A percentile compares a stretch with the other conserved stretches of the same genome.
These are phyloP conservation scores for Kodamaea lidongshanica DNA, from an alignment of 805 yeast genomes.

Conservation along the genomic window DNA sequence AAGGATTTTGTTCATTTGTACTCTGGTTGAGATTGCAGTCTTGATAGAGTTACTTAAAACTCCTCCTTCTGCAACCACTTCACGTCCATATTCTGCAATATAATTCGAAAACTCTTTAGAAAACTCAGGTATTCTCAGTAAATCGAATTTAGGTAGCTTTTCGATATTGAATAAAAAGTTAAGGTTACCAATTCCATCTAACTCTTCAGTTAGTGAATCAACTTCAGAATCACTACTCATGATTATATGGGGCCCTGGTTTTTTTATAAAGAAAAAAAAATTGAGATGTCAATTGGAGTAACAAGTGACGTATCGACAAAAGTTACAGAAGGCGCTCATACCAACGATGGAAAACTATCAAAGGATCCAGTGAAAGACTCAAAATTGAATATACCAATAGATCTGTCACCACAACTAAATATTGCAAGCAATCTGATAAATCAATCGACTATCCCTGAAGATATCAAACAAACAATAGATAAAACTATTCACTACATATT, in stretches of 20 bases:
- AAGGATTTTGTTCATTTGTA: conserved; percentile 37
- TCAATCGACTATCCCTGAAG: conserved; percentile 5
- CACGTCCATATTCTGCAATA: conserved; percentile 20
- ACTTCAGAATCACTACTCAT: conserved; percentile 23
- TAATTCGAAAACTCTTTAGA: conserved; percentile 27
- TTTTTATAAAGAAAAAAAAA: too few species aligned
- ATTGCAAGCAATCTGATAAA: too few species aligned
- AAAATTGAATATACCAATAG: too few species aligned
- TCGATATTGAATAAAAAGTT: conserved; percentile 23
- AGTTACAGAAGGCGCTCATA: too few species aligned
- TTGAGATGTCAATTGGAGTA: too few species aligned
- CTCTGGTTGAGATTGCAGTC: conserved; percentile 35
- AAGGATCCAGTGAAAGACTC: too few species aligned
- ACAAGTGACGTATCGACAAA: too few species aligned
- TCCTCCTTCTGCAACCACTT: conserved; percentile 5
- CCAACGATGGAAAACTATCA: too few species aligned
- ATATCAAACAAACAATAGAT: conserved; percentile 43
- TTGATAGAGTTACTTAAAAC: conserved; percentile 26
- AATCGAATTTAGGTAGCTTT: conserved; percentile 19
- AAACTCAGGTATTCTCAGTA: conserved; percentile 18
- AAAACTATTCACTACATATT: conserved; percentile 68
- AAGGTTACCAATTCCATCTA: conserved; percentile 48
- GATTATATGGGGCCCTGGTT: too few species aligned
- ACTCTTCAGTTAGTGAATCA: conserved; percentile 39
- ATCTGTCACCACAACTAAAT: too few species aligned